Evolutionary conservation across 23 red algal genomes (phyloP).

Genomic region (Gracilaria domingensis): DNA sequence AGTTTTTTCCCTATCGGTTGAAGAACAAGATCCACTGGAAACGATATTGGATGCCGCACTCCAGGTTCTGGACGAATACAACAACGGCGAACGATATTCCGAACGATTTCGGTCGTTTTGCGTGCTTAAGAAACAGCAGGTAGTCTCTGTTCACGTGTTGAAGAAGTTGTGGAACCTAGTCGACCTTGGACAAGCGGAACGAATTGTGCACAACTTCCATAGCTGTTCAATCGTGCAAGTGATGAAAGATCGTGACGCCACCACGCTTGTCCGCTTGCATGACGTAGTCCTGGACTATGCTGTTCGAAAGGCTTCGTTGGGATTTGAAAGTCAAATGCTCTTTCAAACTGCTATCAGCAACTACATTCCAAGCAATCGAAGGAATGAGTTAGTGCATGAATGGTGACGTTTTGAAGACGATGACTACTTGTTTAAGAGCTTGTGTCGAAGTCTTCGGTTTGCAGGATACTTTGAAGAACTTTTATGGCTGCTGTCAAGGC

Average conservation of each 20-base stretch:
- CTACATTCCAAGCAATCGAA: neutral
- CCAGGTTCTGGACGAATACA: neutral
- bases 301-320: too few relatives aligned
- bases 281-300: too few relatives aligned
- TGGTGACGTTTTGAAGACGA: conserved; percentile 15
- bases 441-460: conserved; percentile 1
- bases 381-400: neutral
- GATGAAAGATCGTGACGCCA: too few relatives aligned
- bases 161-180: neutral
- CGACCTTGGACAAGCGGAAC: too few relatives aligned
- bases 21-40: neutral
- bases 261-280: too few relatives aligned
- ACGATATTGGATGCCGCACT: neutral
- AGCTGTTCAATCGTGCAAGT: too few relatives aligned
- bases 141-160: neutral
- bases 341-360: too few relatives aligned
- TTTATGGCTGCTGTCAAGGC: conserved; percentile 22
- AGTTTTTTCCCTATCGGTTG: neutral
- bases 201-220: too few relatives aligned
- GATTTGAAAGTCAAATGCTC: too few relatives aligned
- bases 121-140: conserved; percentile 8
- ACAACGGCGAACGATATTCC: neutral
- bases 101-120: neutral
- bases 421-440: neutral
- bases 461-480: conserved; percentile 5